Percentiles rank a stretch among this genome's conserved stretches.
These are phyloP conservation scores for Enterospora canceri DNA, from an alignment of 371 early-diverging fungal species.

Conservation along the genomic window DNA sequence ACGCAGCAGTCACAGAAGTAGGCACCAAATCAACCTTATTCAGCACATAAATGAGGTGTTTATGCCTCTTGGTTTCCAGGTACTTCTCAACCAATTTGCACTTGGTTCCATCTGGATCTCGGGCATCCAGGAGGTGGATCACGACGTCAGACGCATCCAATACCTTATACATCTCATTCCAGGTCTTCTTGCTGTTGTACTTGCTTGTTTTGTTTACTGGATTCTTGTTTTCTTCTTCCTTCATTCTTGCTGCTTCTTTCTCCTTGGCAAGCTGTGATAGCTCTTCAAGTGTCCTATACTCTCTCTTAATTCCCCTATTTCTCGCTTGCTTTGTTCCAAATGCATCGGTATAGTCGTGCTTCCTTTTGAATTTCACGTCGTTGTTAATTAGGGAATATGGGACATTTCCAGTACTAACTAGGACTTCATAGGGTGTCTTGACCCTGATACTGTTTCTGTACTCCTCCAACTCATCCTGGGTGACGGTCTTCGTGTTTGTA, in stretches of 20 bases:
- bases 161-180: slow-evolving; percentile 97
- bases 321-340: slow-evolving; percentile 75
- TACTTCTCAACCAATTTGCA: slow-evolving; percentile 77
- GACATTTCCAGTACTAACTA: slow-evolving; percentile 80
- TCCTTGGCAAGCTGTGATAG: slow-evolving; percentile 58
- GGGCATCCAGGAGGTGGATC: slow-evolving; percentile 89
- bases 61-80: slow-evolving; percentile 80
- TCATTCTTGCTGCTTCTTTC: slow-evolving; percentile 58
- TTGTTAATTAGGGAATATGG: slow-evolving; percentile 74
- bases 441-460: slow-evolving; percentile 60
- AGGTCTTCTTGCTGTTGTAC: slow-evolving; percentile 91
- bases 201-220: slow-evolving; percentile 62
- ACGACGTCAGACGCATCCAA: slow-evolving; percentile 93
- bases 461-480: slow-evolving; percentile 69
- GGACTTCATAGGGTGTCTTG: slow-evolving; percentile 77
- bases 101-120: slow-evolving; percentile 88
- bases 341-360: slow-evolving; percentile 68
- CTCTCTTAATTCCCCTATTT: slow-evolving; percentile 68
- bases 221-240: slow-evolving; percentile 51
- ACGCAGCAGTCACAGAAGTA: slow-evolving; percentile 87
- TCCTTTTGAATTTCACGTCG: slow-evolving; percentile 64
- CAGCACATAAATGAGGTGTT: slow-evolving; percentile 88
- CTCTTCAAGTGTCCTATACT: slow-evolving; percentile 66
- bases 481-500: slow-evolving; percentile 66
- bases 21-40: slow-evolving; percentile 99